Conservation (phyloP, 495 filamentous ascomycete genomes). For the Glonium stellatum region DNA sequence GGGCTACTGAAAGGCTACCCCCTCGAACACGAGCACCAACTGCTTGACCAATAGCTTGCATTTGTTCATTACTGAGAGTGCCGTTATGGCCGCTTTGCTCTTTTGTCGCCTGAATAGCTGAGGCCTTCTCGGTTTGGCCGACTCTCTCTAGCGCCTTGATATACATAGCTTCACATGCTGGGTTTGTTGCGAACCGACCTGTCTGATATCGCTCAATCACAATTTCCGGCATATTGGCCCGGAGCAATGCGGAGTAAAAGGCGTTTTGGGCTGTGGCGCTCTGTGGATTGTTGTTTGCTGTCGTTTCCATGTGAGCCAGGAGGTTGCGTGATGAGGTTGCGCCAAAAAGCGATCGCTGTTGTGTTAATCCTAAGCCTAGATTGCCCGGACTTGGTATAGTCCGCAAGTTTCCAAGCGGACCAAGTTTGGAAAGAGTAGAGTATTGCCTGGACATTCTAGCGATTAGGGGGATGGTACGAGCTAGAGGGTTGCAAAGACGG, state of each 20-base stretch:
- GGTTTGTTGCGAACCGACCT: slow-evolving; percentile 73
- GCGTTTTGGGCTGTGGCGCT: slow-evolving; percentile 82
- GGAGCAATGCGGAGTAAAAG: slow-evolving; percentile 87
- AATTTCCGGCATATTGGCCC: slow-evolving; percentile 86
- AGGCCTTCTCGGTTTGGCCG: slow-evolving; percentile 47
- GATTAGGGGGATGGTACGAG: slow-evolving; percentile 15
- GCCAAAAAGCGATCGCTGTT: slow-evolving; percentile 46
- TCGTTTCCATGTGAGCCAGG: slow-evolving; percentile 69
- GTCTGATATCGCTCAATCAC: slow-evolving; percentile 82
- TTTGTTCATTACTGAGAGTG: slow-evolving; percentile 52
- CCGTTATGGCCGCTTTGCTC: slow-evolving; percentile 32
- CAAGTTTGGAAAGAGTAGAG: slow-evolving; percentile 18
- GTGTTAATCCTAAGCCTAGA: slow-evolving; percentile 22
- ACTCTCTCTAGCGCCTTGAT: slow-evolving; percentile 63
- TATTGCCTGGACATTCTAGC: slow-evolving; percentile 18
- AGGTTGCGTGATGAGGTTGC: slow-evolving; percentile 51
- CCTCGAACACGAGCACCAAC: slow-evolving; percentile 69
- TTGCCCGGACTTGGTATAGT: slow-evolving; percentile 12
- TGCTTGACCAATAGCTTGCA: slow-evolving; percentile 78
- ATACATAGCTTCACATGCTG: slow-evolving; percentile 65
- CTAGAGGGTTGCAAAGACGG: slow-evolving; percentile 19
- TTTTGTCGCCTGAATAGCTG: slow-evolving; percentile 20
- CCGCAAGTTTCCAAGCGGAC: slow-evolving; percentile 14
- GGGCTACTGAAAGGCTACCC: slow-evolving; percentile 53
- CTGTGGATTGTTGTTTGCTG: slow-evolving; percentile 82